Percentiles rank a stretch among this genome's conserved stretches.
Evolutionary conservation across 176 grass and related monocot genomes (phyloP).

Genomic region (Elymus sibiricus): DNA sequence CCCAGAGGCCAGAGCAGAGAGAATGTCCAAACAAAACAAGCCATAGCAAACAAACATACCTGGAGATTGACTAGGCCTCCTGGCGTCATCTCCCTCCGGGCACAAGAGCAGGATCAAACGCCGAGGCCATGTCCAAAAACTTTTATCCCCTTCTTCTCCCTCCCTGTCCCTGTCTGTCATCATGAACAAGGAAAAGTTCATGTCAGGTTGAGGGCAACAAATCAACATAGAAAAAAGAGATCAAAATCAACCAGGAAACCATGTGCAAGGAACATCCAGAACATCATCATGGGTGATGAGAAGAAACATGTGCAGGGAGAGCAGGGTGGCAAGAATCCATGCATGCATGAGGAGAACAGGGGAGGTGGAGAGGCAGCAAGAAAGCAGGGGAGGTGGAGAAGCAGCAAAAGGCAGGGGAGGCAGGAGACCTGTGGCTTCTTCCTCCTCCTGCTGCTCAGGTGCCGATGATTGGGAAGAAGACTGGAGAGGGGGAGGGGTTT

Average conservation of each 20-base stretch:
- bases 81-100: slow-evolving; percentile 21
- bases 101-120: slow-evolving; percentile 3
- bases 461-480: background rate
- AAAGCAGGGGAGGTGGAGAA: background rate
- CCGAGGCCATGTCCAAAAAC: background rate
- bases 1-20: background rate
- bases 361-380: background rate
- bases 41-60: slow-evolving; percentile 1
- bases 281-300: too few species aligned
- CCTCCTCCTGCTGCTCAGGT: background rate
- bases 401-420: background rate
- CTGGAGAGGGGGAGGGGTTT: slow-evolving; percentile 19
- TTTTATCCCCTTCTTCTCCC: background rate
- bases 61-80: background rate
- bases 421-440: slow-evolving; percentile 19
- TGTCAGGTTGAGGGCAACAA: background rate
- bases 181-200: background rate
- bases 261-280: background rate
- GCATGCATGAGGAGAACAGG: background rate
- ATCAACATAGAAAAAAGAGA: background rate
- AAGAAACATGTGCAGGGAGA: background rate
- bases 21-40: background rate
- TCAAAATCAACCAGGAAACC: background rate
- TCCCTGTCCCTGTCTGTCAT: background rate
- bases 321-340: background rate